Percentiles rank a stretch among this genome's conserved stretches.
Evolutionary conservation across 148 eudicot genomes (phyloP).

Genomic region (Spergularia marina): DNA sequence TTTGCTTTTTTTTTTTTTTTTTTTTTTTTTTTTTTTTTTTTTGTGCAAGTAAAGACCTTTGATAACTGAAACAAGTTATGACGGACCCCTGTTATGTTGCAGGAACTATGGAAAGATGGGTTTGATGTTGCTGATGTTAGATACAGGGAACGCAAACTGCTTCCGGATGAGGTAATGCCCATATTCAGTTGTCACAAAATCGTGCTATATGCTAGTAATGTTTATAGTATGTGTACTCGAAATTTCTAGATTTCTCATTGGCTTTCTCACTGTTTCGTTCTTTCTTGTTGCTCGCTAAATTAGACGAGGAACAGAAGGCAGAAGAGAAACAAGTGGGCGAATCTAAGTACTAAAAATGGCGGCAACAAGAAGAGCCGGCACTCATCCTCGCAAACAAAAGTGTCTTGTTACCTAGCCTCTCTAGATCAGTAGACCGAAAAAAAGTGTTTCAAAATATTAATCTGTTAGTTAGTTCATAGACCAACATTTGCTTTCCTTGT

Average conservation of each 20-base stretch:
- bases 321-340: slow-evolving; percentile 84
- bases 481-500: slow-evolving; percentile 19
- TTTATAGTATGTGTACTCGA: neutral
- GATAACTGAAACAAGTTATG: no score
- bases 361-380: slow-evolving; percentile 66
- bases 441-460: neutral
- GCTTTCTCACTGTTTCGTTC: neutral
- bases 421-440: neutral
- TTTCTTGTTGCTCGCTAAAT: slow-evolving; percentile 56
- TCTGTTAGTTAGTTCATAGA: neutral
- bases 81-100: slow-evolving; percentile 14
- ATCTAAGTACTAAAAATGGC: slow-evolving; percentile 55
- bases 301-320: slow-evolving; percentile 93
- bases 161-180: slow-evolving; percentile 72
- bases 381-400: slow-evolving; percentile 37
- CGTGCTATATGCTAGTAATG: neutral
- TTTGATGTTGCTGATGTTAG: slow-evolving; percentile 94
- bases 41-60: neutral
- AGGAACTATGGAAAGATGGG: slow-evolving; percentile 98
- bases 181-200: neutral
- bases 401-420: neutral
- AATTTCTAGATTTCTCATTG: neutral
- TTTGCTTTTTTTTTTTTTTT: neutral
- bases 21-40: no score
- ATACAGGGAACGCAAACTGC: slow-evolving; percentile 92